phyloP scores from a whole-genome alignment of 768 basidiomycete species.

The Boletellus ananiceps region DNA sequence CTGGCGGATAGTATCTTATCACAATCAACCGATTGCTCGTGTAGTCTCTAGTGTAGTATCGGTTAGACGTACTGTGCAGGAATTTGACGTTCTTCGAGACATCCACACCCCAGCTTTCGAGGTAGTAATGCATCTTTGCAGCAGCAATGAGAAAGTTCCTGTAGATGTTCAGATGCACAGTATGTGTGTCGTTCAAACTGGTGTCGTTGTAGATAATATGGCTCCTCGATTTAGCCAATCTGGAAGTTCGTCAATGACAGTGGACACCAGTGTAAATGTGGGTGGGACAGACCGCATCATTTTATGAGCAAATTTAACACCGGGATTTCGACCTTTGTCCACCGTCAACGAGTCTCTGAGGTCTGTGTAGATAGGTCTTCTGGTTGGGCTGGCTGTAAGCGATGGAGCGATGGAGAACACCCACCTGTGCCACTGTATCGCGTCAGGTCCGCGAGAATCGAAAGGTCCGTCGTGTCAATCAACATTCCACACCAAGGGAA shows the following conservation, averaged over 20 bases:
- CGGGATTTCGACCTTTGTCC: conserved; percentile 58
- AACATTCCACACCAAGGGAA: conserved; percentile 94
- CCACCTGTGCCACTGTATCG: conserved; percentile 60
- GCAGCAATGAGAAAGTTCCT: conserved; percentile 79
- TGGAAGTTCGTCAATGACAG: conserved; percentile 7
- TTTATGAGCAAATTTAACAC: conserved; percentile 60
- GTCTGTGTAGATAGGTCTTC: conserved; percentile 36
- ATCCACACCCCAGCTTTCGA: conserved; percentile 54
- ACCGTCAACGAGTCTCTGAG: conserved; percentile 68
- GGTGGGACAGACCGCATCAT: conserved; percentile 61
- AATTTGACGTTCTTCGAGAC: conserved; percentile 45
- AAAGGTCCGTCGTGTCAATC: conserved; percentile 72
- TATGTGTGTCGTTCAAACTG: conserved; percentile 54
- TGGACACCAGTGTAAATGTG: background rate
- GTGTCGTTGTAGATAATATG: conserved; percentile 82
- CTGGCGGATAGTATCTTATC: conserved; percentile 57
- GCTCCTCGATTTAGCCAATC: conserved; percentile 65
- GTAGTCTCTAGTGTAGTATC: background rate
- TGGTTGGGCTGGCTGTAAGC: background rate
- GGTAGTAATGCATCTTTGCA: conserved; percentile 83
- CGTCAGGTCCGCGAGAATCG: conserved; percentile 73
- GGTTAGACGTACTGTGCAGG: conserved; percentile 45
- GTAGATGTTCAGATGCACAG: conserved; percentile 78
- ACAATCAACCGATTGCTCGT: background rate
- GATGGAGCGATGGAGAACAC: conserved; percentile 13